These are phyloP conservation scores for Ophiognomonia clavigignenti-juglandacearum DNA, from an alignment of 2,329 filamentous ascomycete species.

Conservation along the genomic window DNA sequence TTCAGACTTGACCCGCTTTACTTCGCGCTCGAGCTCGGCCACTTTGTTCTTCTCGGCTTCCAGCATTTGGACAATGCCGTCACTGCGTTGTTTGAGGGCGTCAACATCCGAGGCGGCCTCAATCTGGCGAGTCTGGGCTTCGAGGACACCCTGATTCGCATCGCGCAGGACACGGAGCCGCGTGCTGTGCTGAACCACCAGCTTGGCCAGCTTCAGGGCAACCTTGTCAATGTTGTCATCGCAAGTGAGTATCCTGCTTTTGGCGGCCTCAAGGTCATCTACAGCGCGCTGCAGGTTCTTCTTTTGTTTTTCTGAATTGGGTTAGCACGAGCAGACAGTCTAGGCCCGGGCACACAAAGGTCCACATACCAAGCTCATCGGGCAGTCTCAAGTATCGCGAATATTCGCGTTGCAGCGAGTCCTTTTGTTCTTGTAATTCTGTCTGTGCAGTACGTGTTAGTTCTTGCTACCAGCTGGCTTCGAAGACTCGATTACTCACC, in stretches of 20 bases:
- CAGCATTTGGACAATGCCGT: constrained; percentile 49
- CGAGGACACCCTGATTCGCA: constrained; percentile 59
- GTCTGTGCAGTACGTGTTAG: constrained; percentile 30
- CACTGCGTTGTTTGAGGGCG: constrained; percentile 62
- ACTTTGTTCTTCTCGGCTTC: constrained; percentile 38
- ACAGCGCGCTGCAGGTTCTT: constrained; percentile 27
- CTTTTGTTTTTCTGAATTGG: constrained; percentile 28
- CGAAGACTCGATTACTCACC: constrained; percentile 28
- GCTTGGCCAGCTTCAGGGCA: constrained; percentile 50
- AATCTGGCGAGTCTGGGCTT: constrained; percentile 65
- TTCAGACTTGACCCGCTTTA: constrained; percentile 28
- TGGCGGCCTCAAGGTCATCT: constrained; percentile 32
- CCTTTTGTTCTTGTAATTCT: constrained; percentile 57
- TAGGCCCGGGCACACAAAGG: not conserved
- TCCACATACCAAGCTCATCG: constrained; percentile 56
- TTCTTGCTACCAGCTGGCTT: not conserved
- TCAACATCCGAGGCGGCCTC: constrained; percentile 80
- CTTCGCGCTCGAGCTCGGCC: constrained; percentile 31
- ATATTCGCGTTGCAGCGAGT: constrained; percentile 58
- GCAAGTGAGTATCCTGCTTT: constrained; percentile 43
- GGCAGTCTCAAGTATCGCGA: constrained; percentile 64
- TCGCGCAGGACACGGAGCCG: constrained; percentile 58
- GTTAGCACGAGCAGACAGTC: constrained; percentile 5
- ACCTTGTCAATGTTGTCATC: constrained; percentile 50
- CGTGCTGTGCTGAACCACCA: constrained; percentile 48